These are phyloP conservation scores for Ichthyophonus hoferi DNA, from an alignment of 208 protist genomes.

Conservation along the genomic window DNA sequence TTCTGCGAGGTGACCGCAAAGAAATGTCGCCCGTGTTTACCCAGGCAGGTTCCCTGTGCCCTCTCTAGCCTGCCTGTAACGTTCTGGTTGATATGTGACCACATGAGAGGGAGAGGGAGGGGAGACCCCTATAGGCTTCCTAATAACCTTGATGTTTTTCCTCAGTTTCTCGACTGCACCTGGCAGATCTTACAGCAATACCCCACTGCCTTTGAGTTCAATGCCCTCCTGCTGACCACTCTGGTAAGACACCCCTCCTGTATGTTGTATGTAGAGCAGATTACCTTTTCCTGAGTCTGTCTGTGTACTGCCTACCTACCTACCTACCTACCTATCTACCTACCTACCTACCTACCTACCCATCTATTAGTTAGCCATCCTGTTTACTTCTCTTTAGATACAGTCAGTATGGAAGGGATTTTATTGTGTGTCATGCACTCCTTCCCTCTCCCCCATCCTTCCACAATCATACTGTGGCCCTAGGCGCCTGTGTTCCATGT, in stretches of 20 bases:
- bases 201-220: conserved; percentile 59
- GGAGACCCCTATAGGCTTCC: too few species aligned
- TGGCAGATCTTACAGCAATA: conserved; percentile 45
- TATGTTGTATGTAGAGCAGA: background rate
- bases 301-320: background rate
- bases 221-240: background rate
- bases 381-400: too few species aligned
- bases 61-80: background rate
- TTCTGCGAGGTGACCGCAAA: background rate
- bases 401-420: too few species aligned
- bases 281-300: background rate
- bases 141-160: too few species aligned
- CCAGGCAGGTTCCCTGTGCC: background rate
- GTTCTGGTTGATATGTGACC: background rate
- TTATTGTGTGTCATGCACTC: background rate
- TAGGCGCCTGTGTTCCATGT: background rate
- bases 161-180: conserved; percentile 46
- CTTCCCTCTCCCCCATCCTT: background rate
- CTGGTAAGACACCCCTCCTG: background rate
- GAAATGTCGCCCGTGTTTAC: conserved; percentile 23
- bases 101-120: too few species aligned
- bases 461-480: background rate
- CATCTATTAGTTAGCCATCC: too few species aligned
- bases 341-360: background rate
- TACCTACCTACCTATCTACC: background rate